phyloP scores from a whole-genome alignment of 2,329 filamentous ascomycete genomes.

The Penicillium sp. region DNA sequence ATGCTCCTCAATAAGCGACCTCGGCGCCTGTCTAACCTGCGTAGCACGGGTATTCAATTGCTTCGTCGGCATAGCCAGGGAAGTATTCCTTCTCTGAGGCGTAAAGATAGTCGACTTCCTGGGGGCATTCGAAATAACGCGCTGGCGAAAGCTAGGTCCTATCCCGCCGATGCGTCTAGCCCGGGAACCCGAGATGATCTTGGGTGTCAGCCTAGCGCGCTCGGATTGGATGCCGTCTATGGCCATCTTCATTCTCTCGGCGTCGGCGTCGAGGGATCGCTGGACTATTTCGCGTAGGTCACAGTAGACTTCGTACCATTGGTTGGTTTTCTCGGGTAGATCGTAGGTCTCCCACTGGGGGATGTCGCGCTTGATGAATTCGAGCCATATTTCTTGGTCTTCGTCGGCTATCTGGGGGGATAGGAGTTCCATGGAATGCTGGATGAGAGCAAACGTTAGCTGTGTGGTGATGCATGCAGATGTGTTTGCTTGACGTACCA shows the following conservation, averaged over 20 bases:
- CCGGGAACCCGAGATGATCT: slow-evolving; percentile 48
- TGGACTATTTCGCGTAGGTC: slow-evolving; percentile 60
- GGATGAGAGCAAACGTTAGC: slow-evolving; percentile 2
- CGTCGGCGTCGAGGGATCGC: slow-evolving; percentile 54
- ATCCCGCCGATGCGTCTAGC: slow-evolving; percentile 30
- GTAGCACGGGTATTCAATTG: slow-evolving; percentile 38
- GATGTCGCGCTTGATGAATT: slow-evolving; percentile 74
- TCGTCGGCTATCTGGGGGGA: slow-evolving; percentile 71
- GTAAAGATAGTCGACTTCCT: slow-evolving; percentile 36
- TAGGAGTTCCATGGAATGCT: slow-evolving; percentile 63
- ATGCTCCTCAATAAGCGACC: slow-evolving; percentile 41
- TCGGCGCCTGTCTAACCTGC: slow-evolving; percentile 38
- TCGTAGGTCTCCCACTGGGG: slow-evolving; percentile 62
- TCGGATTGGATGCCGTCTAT: slow-evolving; percentile 56
- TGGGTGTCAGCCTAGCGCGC: slow-evolving; percentile 55
- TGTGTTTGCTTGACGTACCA: slow-evolving; percentile 47
- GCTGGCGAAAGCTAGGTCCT: neutral
- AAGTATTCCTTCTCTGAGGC: slow-evolving; percentile 34
- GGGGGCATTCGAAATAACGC: neutral
- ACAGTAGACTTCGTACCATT: slow-evolving; percentile 75
- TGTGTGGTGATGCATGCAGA: neutral
- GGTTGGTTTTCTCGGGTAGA: slow-evolving; percentile 60
- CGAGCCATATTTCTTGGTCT: slow-evolving; percentile 69
- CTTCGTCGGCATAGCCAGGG: slow-evolving; percentile 39
- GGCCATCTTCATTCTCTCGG: slow-evolving; percentile 54